Base-by-base conservation (phyloP, 2,329 filamentous ascomycete genomes). In the Aspergillus pseudoterreus region DNA sequence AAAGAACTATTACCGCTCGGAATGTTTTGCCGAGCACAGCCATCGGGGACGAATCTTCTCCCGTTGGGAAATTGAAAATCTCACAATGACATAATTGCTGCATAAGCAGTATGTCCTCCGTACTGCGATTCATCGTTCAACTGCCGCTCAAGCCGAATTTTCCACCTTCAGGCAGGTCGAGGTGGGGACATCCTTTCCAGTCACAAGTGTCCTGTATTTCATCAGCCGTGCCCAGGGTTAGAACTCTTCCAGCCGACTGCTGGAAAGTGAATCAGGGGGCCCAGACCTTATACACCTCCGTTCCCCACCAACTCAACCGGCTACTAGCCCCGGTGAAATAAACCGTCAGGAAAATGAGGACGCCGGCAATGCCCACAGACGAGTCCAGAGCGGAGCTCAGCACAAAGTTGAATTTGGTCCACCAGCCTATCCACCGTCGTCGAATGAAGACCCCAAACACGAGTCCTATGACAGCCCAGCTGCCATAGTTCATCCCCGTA, bases 381-480 rank as follows among this genome's bases (percentile, higher is more conserved):
- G 61, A 63, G 33, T 88, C 86, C 42, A 89, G 73, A 1, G 82
- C 86, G 0, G 84, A 84, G 32, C 83, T 86, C 1, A 84, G 82
- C 62, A 88, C 78, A 66, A 88, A 89, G 70, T 88, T 88, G 70
- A 87, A 88, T 67, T 84, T 83, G 58, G 83, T 70, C 86, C 86
- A 88, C 85, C 85, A 88, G 78, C 65, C 80, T 82, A 46, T 79
- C 76, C 43, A 80, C 77, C 65, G 80, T 79, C 62, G 88, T 76
- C 57, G 79, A 79, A 57, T 76, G 82, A 64, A 9, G 27, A 30
- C 27, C 6, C 87, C 86, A 72, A 88, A 88, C 4, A 82, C 58
- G 24, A 81, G 75, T 6, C 85, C 85, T 10, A 85, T 79, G 17
- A 81, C 59, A 1, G 82, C 84, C 85, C 85, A 88, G 63, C 82